Conservation (phyloP, 805 yeast species). For the Wickerhamiella azymoides region DNA sequence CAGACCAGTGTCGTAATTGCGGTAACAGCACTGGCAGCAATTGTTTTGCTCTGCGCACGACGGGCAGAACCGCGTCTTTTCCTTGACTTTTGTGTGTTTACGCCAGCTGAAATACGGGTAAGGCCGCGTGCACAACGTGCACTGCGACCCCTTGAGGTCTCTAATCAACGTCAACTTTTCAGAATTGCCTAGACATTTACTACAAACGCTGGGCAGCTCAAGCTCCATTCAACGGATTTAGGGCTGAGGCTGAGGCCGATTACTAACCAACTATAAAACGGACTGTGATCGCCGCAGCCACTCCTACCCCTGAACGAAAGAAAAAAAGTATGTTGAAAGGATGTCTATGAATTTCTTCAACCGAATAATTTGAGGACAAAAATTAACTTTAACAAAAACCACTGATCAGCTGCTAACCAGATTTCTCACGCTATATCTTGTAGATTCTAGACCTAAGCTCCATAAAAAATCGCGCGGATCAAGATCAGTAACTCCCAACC, state of each 20-base stretch:
- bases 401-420: slow-evolving; percentile 26
- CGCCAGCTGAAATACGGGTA: slow-evolving; percentile 73
- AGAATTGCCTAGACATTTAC: slow-evolving; percentile 53
- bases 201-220: slow-evolving; percentile 56
- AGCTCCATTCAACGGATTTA: slow-evolving; percentile 12
- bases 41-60: slow-evolving; percentile 69
- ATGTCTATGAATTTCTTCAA: slow-evolving; percentile 30
- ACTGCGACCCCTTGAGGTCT: slow-evolving; percentile 61
- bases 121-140: slow-evolving; percentile 74
- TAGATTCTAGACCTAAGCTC: too few species aligned
- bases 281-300: not conserved
- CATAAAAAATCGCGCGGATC: not conserved
- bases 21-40: slow-evolving; percentile 80
- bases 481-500: not conserved
- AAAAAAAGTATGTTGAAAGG: slow-evolving; percentile 25
- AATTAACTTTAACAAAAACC: slow-evolving; percentile 27
- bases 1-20: slow-evolving; percentile 71
- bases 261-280: not conserved
- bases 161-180: slow-evolving; percentile 57
- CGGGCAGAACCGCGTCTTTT: slow-evolving; percentile 57
- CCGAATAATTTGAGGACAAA: slow-evolving; percentile 26
- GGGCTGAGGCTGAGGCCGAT: not conserved
- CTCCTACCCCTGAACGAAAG: not conserved
- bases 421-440: too few species aligned
- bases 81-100: slow-evolving; percentile 31